Base-by-base conservation (phyloP, 2,329 filamentous ascomycete genomes). In the Diaporthe eres region DNA sequence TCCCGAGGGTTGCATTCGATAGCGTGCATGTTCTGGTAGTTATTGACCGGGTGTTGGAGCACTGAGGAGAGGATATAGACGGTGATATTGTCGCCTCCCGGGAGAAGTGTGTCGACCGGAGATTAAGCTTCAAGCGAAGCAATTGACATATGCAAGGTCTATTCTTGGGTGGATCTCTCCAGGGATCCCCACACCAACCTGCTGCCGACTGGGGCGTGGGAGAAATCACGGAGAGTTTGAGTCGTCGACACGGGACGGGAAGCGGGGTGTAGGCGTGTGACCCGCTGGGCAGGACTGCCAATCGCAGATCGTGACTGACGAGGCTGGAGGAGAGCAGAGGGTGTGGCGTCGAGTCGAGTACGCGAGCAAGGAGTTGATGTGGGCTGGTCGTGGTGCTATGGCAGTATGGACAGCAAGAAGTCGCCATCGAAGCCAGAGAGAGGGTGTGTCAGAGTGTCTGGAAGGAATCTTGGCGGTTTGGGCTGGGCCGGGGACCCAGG, bases 121-220 rank as follows among this genome's bases (percentile, higher is more conserved):
- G 65, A 70, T 70, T 70, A 70, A 70, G 65, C 65, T 70, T 55
- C 65, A 70, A 70, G 65, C 65, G 65, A 70, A 55, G 65, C 65
- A 55, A 55, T 70, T 55, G 65, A 70, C 65, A 70, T 42, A 55
- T 70, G 65, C 65, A 70, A 55, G 65, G 65, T 19, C 65, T 70
- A 70, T 70, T 70, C 49, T 53, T 70, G 65, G 47, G 65, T 55
- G 65, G 65, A 70, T 70, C 65, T 70, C 49, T 55, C 13, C 65
- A 55, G 65, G 65, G 65, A 70, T 70, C 49, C 34, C 49, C 65
- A 53, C 28, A 39, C 12, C 63, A 68, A 51, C 1, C 22, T 53
- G 63, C 13, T 53, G 31, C 47, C 3, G 31, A 28, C 22, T 53
- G 63, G 63, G 47, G 63, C 10, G 31, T 39, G 44, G 63, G 65